These are phyloP conservation scores for Mycosphaerella arachidis DNA, from an alignment of 2,329 filamentous ascomycete species.

Conservation along the genomic window DNA sequence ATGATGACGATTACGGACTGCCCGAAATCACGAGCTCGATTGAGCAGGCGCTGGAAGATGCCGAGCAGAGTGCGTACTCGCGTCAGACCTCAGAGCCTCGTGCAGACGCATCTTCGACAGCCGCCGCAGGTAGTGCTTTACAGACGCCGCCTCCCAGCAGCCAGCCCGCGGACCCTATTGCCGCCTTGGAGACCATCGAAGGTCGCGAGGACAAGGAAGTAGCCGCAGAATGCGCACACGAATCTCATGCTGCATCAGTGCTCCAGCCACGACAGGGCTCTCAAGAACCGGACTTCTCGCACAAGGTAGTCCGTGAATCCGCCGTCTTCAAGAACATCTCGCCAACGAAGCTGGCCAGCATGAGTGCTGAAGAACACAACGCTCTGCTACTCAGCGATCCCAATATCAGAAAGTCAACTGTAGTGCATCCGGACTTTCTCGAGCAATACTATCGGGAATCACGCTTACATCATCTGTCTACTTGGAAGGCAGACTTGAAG, in stretches of 20 bases:
- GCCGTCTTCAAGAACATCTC: conserved; percentile 26
- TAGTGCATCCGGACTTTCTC: conserved; percentile 87
- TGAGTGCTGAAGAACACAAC: conserved; percentile 93
- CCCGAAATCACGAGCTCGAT: conserved; percentile 34
- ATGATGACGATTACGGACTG: conserved; percentile 28
- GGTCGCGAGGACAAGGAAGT: neutral
- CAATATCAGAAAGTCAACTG: conserved; percentile 79
- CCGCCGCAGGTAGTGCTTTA: neutral
- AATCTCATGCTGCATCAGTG: neutral
- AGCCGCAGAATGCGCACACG: neutral
- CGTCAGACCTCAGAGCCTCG: neutral
- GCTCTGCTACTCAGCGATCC: conserved; percentile 78
- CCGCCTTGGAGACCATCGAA: neutral
- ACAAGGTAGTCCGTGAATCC: conserved; percentile 30
- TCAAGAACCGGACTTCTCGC: conserved; percentile 33
- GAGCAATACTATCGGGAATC: conserved; percentile 95
- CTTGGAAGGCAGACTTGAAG: conserved; percentile 95
- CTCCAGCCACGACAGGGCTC: conserved; percentile 28
- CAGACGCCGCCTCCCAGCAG: conserved; percentile 21
- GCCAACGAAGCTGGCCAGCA: conserved; percentile 36
- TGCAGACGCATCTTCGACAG: neutral
- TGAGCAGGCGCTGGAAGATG: conserved; percentile 28
- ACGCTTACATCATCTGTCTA: conserved; percentile 86
- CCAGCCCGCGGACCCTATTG: conserved; percentile 1
- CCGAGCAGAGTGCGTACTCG: conserved; percentile 3